These are phyloP conservation scores for Colletotrichum endophyticum DNA, from an alignment of 2,329 filamentous ascomycete species.

Conservation along the genomic window DNA sequence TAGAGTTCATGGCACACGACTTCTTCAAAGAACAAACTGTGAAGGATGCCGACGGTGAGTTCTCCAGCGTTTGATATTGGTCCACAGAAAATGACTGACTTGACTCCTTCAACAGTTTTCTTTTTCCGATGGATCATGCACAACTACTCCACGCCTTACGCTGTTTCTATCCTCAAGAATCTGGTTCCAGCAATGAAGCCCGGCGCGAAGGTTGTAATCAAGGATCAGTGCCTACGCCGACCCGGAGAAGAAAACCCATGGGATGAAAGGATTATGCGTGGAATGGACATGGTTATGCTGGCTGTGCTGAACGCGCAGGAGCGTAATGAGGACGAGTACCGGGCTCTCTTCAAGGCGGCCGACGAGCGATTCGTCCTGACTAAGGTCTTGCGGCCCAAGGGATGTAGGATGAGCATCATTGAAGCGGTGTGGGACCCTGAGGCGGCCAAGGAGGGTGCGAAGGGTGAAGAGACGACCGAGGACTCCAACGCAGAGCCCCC, in stretches of 20 bases:
- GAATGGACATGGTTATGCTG: constrained; percentile 60
- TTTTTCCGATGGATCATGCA: constrained; percentile 49
- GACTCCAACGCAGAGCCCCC: neutral
- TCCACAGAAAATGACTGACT: neutral
- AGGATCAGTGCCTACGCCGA: constrained; percentile 40
- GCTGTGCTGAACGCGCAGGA: constrained; percentile 57
- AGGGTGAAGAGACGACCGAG: neutral
- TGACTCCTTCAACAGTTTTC: constrained; percentile 40
- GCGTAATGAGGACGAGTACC: constrained; percentile 50
- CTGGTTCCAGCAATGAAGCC: constrained; percentile 42
- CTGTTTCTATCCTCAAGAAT: constrained; percentile 32
- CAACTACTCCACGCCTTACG: constrained; percentile 46
- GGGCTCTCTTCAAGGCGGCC: constrained; percentile 45
- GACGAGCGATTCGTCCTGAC: constrained; percentile 48
- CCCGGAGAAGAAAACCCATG: constrained; percentile 42
- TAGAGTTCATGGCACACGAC: constrained; percentile 23
- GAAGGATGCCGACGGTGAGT: constrained; percentile 31
- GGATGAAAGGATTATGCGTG: constrained; percentile 52
- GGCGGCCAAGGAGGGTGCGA: constrained; percentile 10
- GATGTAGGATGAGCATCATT: constrained; percentile 52
- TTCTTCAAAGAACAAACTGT: constrained; percentile 23
- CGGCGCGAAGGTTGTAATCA: constrained; percentile 29
- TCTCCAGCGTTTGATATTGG: neutral
- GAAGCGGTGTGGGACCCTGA: constrained; percentile 51
- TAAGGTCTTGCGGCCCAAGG: constrained; percentile 44